These are phyloP conservation scores for Termitomyces sp. DNA, from an alignment of 768 basidiomycete genomes.

Conservation along the genomic window DNA sequence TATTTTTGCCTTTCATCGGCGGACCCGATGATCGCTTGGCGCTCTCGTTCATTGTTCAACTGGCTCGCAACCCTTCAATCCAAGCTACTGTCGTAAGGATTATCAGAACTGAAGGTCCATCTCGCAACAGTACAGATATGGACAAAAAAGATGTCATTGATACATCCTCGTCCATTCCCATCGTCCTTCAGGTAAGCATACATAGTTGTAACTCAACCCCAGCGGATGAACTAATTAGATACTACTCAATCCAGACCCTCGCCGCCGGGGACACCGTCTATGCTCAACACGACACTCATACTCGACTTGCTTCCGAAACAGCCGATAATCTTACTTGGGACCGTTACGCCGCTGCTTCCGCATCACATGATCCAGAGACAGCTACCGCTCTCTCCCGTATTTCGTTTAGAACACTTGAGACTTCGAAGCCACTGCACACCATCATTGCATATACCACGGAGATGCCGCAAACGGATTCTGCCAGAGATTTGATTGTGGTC, in stretches of 20 bases:
- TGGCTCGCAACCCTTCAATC: conserved; percentile 52
- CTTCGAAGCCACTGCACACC: conserved; percentile 53
- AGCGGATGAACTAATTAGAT: background rate
- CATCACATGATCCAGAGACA: conserved; percentile 22
- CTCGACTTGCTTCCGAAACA: conserved; percentile 68
- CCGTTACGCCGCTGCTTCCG: conserved; percentile 40
- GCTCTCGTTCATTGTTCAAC: conserved; percentile 77
- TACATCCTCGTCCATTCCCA: conserved; percentile 7
- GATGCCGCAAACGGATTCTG: conserved; percentile 21
- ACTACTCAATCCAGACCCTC: conserved; percentile 29
- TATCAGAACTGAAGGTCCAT: conserved; percentile 34
- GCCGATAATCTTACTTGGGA: conserved; percentile 84
- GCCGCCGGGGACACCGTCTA: conserved; percentile 70
- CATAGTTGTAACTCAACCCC: background rate
- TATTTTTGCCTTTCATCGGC: conserved; percentile 90
- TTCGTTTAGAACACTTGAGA: conserved; percentile 46
- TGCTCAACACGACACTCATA: conserved; percentile 58
- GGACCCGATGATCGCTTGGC: conserved; percentile 92
- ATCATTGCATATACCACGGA: conserved; percentile 38
- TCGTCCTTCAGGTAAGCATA: conserved; percentile 27
- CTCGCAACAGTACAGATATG: conserved; percentile 24
- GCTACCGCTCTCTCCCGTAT: conserved; percentile 43
- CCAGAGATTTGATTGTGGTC: conserved; percentile 56
- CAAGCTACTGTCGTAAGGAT: conserved; percentile 74
- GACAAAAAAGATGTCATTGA: conserved; percentile 15